phyloP scores from a whole-genome alignment of 129 eudicot genomes.

The Solidago caesia region DNA sequence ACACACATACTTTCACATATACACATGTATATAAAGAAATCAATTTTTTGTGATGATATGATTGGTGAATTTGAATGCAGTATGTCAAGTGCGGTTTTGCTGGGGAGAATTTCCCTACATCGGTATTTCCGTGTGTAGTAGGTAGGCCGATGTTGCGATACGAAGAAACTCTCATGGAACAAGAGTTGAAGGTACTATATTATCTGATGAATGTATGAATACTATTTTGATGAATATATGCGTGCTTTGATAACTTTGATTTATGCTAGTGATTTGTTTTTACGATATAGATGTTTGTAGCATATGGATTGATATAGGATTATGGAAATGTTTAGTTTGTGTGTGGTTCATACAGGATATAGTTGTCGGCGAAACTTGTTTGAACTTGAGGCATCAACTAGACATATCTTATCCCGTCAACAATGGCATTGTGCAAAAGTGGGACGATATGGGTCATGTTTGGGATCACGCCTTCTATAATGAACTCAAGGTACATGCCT shows the following conservation, averaged over 20 bases:
- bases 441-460: slow-evolving; percentile 97
- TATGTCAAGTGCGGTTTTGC: slow-evolving; percentile 90
- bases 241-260: slow-evolving; percentile 7
- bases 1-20: neutral
- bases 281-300: neutral
- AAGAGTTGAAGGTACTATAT: slow-evolving; percentile 69
- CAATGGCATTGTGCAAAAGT: slow-evolving; percentile 93
- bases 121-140: slow-evolving; percentile 92
- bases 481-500: slow-evolving; percentile 71
- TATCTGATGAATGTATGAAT: neutral
- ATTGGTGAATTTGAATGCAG: slow-evolving; percentile 28
- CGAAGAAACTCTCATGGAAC: slow-evolving; percentile 93
- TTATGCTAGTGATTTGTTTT: slow-evolving; percentile 3
- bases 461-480: slow-evolving; percentile 95
- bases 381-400: slow-evolving; percentile 76
- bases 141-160: slow-evolving; percentile 96
- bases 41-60: neutral
- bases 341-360: slow-evolving; percentile 49
- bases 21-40: neutral
- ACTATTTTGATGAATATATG: too few relatives aligned
- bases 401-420: slow-evolving; percentile 93
- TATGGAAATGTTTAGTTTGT: slow-evolving; percentile 7
- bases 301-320: neutral
- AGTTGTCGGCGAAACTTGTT: slow-evolving; percentile 86
- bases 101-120: slow-evolving; percentile 96